Base-by-base conservation (phyloP, 129 eudicot genomes). In the Flaveria trinervia region DNA sequence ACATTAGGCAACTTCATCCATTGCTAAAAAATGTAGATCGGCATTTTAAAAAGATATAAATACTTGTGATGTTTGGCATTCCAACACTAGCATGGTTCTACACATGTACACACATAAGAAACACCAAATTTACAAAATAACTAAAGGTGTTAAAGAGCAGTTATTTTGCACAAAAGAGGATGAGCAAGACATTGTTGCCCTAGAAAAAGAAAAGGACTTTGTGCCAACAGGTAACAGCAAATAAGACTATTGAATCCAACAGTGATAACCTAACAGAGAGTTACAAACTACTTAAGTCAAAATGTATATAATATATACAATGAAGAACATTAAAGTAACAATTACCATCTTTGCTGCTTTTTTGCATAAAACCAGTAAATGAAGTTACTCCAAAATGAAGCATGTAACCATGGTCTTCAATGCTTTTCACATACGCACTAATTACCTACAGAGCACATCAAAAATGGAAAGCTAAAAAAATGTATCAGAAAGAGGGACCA, bases 381-480 rank as follows among this genome's bases (percentile, higher is more conserved):
- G 97, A 83, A 79, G 88, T 83, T 62, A 78, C 77, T 66, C 98
- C 98, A 82, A 94, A 94, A 77, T 94, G 89, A 72, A 94, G 97
- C 80, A 91, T 83, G 80, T 86, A 91, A 71, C 98, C 98, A 83
- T 91, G 98, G 85, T 94, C 98, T 86, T 94, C 98, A 73, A 89
- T 83, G 89, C 98, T 94, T 83, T 85, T 94, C 77, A 94, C 96
- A 75, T 87, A 87, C n/a, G 96, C 97, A 75, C 87, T 89, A 17
- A 94, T 81, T 46, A 94, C 96, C 98, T 94, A 79, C 23, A 79
- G 59, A 74, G 60, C n/a, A 79, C 12, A 50, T 16, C 55, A 45
- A n/a, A 72, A 68, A 69, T 46, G 54, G 68, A 18, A 60, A 33
- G 71, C 30, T 61, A 22, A 65, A 51, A 54, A n/a, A 12, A 57